Evolutionary conservation across 441 rosid genomes (phyloP), one percentile per base, ranked within the genome.

Genomic region (Croton setiger): DNA sequence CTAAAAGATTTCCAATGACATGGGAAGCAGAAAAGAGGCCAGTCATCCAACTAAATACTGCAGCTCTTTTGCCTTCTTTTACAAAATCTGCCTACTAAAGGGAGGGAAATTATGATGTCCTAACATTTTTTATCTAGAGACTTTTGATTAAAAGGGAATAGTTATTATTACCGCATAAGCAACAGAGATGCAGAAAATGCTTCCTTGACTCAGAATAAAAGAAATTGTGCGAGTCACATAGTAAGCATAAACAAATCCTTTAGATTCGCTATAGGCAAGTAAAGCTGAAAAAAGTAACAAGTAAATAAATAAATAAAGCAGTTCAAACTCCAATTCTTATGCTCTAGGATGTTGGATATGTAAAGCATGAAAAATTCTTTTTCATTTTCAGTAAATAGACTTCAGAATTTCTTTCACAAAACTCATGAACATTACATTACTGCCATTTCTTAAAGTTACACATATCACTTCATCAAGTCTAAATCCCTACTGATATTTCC

Each of bases 201-300:
- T 86, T 64, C 90, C 90, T 74, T 86, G 90, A 73, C 86, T 82
- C 72, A 84, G 55, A 72, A 84, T 86, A 76, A 61, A 77, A 15
- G 90, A 82, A 67, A 86, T 60, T 4, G 87, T 84, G 36, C 90
- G 85, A 45, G 84, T 76, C 64, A 72, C 86, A 74, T 84, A 86
- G 78, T 84, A 84, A 10, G 77, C 80, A 12, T 86, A 86, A 15
- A 86, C 90, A 70, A 72, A 71, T 55, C 47, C 87, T 51, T 60
- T 76, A 2, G 86, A 74, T 71, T 81, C 82, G 20, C 69, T 79
- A 68, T 65, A 57, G 66, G 83, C 86, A 69, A 86, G 87, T 23
- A 86, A 53, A 67, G 84, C 90, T 86, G 85, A 67, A n/a, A n/a
- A n/a, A n/a, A n/a, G n/a, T n/a, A 70, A 54, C 36, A 66, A 51